Base-by-base conservation (phyloP, 768 basidiomycete genomes). In the Serendipita sp. region DNA sequence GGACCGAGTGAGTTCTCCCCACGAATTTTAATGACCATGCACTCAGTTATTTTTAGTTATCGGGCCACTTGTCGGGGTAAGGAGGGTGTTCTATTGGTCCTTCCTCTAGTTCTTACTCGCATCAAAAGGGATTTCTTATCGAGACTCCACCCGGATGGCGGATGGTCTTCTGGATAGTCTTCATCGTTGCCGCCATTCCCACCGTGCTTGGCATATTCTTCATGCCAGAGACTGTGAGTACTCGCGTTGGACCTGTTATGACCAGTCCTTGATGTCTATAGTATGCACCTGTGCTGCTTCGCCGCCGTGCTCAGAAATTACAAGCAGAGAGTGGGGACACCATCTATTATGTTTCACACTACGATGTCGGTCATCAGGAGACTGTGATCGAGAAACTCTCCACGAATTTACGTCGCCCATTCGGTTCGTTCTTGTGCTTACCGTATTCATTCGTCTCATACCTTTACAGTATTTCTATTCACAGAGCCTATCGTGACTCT, bases 41-140 rank as follows among this genome's bases (percentile, higher is more conserved):
- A n/a, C n/a, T n/a, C n/a, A n/a, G n/a, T n/a, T n/a, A n/a, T n/a
- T n/a, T n/a, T n/a, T 66, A 81, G 81, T 83, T 3, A 73, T 82
- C n/a, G 84, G 84, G 0, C 84, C 84, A 2, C 78, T 88, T 61
- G 78, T 84, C 28, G 82, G 85, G 22, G 83, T 82, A n/a, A 83
- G 34, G 14, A 38, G n/a, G 34, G 79, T n/a, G 78, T 82, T 13
- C 79, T 64, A 3, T 22, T 61, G 42, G 31, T 42, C 16, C 41
- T 22, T 42, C 60, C 42, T 24, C 14, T 20, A 4, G 16, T 61
- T 60, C 17, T 63, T 14, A 63, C 56, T 56, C n/a, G 17, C 30
- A 34, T n/a, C 61, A 28, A 3, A 20, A 63, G 62, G 62, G 62
- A 3, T 63, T 61, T 61, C 53, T 58, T 9, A 58, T 58, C 31